Evolutionary conservation across 1,139 yeast species (phyloP).

Genomic region (Kazachstania sp.): DNA sequence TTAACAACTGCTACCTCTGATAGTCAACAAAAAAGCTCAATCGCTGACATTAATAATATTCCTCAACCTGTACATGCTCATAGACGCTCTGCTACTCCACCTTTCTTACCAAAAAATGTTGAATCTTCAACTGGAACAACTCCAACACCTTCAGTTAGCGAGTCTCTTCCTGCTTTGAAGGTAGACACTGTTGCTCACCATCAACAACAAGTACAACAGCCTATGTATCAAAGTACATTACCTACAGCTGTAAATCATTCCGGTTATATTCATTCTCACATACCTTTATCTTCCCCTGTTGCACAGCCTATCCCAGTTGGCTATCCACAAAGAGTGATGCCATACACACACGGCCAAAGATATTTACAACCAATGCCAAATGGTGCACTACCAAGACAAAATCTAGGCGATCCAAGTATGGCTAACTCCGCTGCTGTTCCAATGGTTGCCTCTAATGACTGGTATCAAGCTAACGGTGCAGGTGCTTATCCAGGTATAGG

Average conservation of each 20-base stretch:
- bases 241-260: background rate
- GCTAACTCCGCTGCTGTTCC: background rate
- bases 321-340: background rate
- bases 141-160: background rate
- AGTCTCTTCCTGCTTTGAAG: background rate
- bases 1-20: too few species aligned
- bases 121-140: background rate
- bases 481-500: background rate
- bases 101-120: background rate
- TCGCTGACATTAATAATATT: background rate
- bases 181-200: background rate
- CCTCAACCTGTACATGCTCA: background rate
- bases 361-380: background rate
- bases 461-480: background rate
- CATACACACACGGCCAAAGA: background rate
- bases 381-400: background rate
- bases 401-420: background rate
- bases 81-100: background rate
- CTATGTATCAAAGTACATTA: background rate
- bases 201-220: background rate
- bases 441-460: background rate
- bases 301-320: background rate
- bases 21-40: background rate
- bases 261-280: background rate
- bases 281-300: background rate